phyloP scores from a whole-genome alignment of 441 rosid genomes.

The Manihot esculenta region DNA sequence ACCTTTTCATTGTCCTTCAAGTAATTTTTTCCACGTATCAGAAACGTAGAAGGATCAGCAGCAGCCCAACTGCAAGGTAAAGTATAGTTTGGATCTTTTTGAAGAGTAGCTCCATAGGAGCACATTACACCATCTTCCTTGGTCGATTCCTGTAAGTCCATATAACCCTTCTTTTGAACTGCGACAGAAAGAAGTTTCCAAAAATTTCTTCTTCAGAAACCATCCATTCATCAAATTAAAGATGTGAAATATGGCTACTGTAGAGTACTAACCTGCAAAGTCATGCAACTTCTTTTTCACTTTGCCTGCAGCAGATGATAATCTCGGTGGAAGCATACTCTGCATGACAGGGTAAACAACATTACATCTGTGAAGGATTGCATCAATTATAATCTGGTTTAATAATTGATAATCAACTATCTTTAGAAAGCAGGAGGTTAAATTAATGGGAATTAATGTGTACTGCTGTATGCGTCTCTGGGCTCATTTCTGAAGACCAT shows the following conservation, averaged over 20 bases:
- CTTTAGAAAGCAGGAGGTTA: slow-evolving; percentile 1
- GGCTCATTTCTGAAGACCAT: slow-evolving; percentile 41
- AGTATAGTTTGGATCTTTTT: slow-evolving; percentile 49
- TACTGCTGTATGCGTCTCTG: slow-evolving; percentile 49
- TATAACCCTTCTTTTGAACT: slow-evolving; percentile 79
- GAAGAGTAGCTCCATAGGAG: slow-evolving; percentile 73
- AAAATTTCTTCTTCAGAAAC: neutral
- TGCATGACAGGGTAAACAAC: slow-evolving; percentile 21
- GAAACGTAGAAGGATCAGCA: slow-evolving; percentile 70
- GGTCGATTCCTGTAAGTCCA: slow-evolving; percentile 55
- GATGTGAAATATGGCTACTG: neutral
- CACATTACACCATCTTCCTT: slow-evolving; percentile 34
- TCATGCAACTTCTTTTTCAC: slow-evolving; percentile 75
- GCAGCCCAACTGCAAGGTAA: slow-evolving; percentile 67
- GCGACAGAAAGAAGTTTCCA: slow-evolving; percentile 22
- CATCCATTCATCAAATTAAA: slow-evolving; percentile 5
- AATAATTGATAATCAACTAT: neutral
- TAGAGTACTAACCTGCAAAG: slow-evolving; percentile 49
- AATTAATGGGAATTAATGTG: neutral
- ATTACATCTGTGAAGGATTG: no score
- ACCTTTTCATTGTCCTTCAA: slow-evolving; percentile 72
- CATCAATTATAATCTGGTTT: neutral
- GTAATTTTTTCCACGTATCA: slow-evolving; percentile 78
- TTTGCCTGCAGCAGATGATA: slow-evolving; percentile 59
- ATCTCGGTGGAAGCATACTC: slow-evolving; percentile 39